Evolutionary conservation across 2,329 filamentous ascomycete species (phyloP).

Genomic region (Rhinocladiella similis): DNA sequence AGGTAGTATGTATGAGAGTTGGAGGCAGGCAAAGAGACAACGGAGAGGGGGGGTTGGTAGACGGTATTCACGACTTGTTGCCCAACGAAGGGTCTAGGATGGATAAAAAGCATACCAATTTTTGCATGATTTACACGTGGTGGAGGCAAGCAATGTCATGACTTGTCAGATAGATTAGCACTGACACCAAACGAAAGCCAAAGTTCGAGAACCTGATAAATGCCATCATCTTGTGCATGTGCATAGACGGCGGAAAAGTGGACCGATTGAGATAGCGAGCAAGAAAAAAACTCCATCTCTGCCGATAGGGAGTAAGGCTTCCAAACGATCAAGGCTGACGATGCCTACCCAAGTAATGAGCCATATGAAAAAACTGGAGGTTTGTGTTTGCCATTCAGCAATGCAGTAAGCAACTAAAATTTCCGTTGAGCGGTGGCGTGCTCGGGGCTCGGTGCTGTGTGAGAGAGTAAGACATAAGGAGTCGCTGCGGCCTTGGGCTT

Average conservation of each 20-base stretch:
- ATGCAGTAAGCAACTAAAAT: background rate
- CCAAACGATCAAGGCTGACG: background rate
- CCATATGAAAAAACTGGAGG: background rate
- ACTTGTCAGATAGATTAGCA: background rate
- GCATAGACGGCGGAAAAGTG: background rate
- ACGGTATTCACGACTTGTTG: background rate
- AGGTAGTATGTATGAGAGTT: too few species aligned
- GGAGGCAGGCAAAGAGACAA: too few species aligned
- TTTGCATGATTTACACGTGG: background rate
- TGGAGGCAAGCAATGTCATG: background rate
- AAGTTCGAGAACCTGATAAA: background rate
- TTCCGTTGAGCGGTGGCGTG: constrained; percentile 3
- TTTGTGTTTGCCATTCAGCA: background rate
- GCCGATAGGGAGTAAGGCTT: too few species aligned
- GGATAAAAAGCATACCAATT: background rate
- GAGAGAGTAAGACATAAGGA: background rate
- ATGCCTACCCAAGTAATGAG: too few species aligned
- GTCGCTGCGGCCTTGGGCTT: background rate
- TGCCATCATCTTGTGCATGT: background rate
- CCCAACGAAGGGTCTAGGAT: background rate
- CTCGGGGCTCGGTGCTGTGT: background rate
- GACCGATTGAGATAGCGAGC: background rate
- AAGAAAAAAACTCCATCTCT: background rate
- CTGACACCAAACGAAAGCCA: background rate
- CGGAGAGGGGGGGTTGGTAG: too few species aligned